These are phyloP conservation scores for Hymenoscyphus infarciens DNA, from an alignment of 2,329 filamentous ascomycete species.

Conservation along the genomic window DNA sequence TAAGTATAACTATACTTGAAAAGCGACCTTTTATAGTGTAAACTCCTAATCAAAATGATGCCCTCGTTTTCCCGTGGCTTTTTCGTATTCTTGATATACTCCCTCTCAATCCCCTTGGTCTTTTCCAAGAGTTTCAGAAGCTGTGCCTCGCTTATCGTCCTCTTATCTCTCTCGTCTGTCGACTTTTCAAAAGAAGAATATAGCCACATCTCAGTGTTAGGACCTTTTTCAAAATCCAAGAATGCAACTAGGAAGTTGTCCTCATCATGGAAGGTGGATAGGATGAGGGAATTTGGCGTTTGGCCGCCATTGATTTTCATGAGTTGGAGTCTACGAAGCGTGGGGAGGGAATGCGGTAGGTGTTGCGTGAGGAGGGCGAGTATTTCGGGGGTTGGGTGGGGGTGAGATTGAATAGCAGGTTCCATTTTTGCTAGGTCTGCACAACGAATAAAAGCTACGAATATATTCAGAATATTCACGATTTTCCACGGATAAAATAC, in stretches of 20 bases:
- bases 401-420: background rate
- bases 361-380: background rate
- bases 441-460: no score
- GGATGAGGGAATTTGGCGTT: background rate
- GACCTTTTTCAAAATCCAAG: conserved; percentile 55
- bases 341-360: background rate
- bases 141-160: background rate
- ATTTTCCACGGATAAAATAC: no score
- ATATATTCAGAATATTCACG: no score
- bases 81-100: background rate
- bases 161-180: conserved; percentile 15
- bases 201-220: conserved; percentile 63
- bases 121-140: background rate
- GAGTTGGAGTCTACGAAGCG: background rate
- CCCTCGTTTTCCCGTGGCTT: background rate
- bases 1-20: no score
- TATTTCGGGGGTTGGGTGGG: background rate
- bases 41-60: background rate
- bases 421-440: background rate
- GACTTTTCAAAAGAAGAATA: conserved; percentile 50
- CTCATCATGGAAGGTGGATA: background rate
- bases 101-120: background rate
- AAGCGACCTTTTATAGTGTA: background rate
- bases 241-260: conserved; percentile 53
- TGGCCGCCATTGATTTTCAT: background rate